Evolutionary conservation across 2,329 filamentous ascomycete species (phyloP).

Genomic region (Zalaria sp.): DNA sequence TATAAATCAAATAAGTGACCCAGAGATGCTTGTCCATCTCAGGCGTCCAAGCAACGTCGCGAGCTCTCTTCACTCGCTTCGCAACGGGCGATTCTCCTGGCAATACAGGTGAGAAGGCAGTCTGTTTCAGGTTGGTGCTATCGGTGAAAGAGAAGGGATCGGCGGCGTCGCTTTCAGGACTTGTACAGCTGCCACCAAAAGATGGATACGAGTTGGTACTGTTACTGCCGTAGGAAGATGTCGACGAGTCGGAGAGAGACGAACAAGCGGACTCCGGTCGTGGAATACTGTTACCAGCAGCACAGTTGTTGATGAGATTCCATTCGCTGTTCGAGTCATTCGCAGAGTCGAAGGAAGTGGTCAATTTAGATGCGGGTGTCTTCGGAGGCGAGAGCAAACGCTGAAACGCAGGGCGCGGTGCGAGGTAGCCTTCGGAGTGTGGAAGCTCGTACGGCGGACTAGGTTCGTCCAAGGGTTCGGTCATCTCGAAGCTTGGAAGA

Average conservation of each 20-base stretch:
- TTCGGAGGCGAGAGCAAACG: slow-evolving; percentile 33
- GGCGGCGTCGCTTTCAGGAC: slow-evolving; percentile 42
- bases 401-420: slow-evolving; percentile 21
- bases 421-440: slow-evolving; percentile 24
- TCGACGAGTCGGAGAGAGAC: slow-evolving; percentile 46
- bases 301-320: slow-evolving; percentile 14
- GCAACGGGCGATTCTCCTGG: slow-evolving; percentile 13
- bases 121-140: slow-evolving; percentile 14
- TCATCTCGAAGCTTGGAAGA: slow-evolving; percentile 37
- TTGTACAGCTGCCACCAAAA: slow-evolving; percentile 45
- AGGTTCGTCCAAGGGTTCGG: slow-evolving; percentile 16
- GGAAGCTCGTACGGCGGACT: not conserved
- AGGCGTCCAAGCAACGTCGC: slow-evolving; percentile 37
- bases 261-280: slow-evolving; percentile 45
- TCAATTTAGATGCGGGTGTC: slow-evolving; percentile 30
- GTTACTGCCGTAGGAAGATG: slow-evolving; percentile 42
- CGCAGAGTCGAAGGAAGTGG: not conserved
- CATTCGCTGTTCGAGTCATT: slow-evolving; percentile 4
- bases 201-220: slow-evolving; percentile 43
- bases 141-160: slow-evolving; percentile 36
- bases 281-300: slow-evolving; percentile 29
- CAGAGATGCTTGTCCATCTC: slow-evolving; percentile 54
- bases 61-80: slow-evolving; percentile 29
- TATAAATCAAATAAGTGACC: slow-evolving; percentile 50
- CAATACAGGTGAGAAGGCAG: slow-evolving; percentile 11